Evolutionary conservation across 306 rosid species (phyloP), one percentile per base, ranked within the genome.

Genomic region (Luffa aegyptiaca): DNA sequence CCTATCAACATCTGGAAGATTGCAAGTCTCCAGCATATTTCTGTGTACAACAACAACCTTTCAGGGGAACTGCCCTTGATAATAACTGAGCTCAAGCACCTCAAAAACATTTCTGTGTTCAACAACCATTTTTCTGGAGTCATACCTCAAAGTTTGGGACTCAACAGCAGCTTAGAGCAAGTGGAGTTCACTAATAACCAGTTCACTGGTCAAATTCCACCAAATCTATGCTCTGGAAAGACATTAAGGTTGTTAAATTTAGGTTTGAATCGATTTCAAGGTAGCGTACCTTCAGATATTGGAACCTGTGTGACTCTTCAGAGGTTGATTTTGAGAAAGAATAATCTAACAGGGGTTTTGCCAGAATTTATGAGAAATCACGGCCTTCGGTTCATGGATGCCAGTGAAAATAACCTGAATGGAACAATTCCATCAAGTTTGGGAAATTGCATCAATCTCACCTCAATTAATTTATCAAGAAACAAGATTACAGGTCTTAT

Each of bases 1-100:
- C 98, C 98, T 3, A 82, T 81, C 5, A 85, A 90, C 64, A 77
- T 94, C 13, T 94, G 98, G 98, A 94, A 91, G 92, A 92, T 91
- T 82, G 90, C 77, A 55, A 77, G 86, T 68, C 97, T 94, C 52
- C 45, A 86, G 84, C 36, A 86, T 56, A 66, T 94, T 81, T 82
- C 77, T 75, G 83, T 94, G 75, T 91, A 92, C 75, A 83, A 86
- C 31, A 94, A 94, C 51, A 87, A 79, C 63, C 97, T 94, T 61
- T 86, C 82, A 3, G 98, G 97, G 41, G 90, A 91, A 44, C 82
- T 94, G 1, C 97, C 97, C 76, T 26, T 80, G 70, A 92, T 90
- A 86, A 88, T 91, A 85, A 84, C 91, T 37, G 88, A 87, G 82
- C 92, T 92, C 75, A 91, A 86, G 83, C 85, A 85, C 10, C 89